Percentiles rank a stretch among this genome's conserved stretches.
These are phyloP conservation scores for Poa annua DNA, from an alignment of 176 grass and related monocot genomes.

Conservation along the genomic window DNA sequence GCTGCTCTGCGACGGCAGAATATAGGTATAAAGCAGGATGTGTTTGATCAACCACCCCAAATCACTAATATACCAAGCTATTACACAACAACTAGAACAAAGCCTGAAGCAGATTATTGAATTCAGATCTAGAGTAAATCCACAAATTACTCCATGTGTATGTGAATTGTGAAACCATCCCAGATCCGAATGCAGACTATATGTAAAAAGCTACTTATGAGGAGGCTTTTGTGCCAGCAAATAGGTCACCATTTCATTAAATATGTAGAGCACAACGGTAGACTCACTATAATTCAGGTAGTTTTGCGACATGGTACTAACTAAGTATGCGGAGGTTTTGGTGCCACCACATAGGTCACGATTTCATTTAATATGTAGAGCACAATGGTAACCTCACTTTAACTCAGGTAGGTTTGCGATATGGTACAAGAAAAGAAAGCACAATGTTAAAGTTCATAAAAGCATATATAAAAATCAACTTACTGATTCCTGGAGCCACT, in stretches of 20 bases:
- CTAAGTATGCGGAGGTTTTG: neutral
- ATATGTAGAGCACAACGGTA: slow-evolving; percentile 25
- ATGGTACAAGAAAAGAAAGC: neutral
- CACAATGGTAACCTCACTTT: neutral
- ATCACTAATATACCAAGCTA: slow-evolving; percentile 10
- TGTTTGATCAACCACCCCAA: neutral
- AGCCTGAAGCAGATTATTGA: neutral
- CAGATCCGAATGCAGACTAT: neutral
- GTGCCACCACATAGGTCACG: slow-evolving; percentile 4
- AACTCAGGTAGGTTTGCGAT: slow-evolving; percentile 3
- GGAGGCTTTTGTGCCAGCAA: neutral
- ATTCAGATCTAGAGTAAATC: slow-evolving; percentile 3
- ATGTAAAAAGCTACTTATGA: slow-evolving; percentile 12
- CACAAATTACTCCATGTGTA: neutral
- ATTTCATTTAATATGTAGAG: slow-evolving; percentile 34
- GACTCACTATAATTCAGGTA: slow-evolving; percentile 1
- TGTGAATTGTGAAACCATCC: neutral
- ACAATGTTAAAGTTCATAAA: slow-evolving; percentile 10
- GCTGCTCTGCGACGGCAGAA: neutral
- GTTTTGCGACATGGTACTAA: neutral
- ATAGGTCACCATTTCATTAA: slow-evolving; percentile 8
- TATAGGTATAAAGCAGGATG: slow-evolving; percentile 9
- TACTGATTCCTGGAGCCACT: slow-evolving; percentile 79
- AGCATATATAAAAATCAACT: slow-evolving; percentile 44
- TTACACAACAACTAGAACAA: slow-evolving; percentile 24